Evolutionary conservation across 805 yeast genomes (phyloP).

Genomic region (Tetrapisispora taiwanensis): DNA sequence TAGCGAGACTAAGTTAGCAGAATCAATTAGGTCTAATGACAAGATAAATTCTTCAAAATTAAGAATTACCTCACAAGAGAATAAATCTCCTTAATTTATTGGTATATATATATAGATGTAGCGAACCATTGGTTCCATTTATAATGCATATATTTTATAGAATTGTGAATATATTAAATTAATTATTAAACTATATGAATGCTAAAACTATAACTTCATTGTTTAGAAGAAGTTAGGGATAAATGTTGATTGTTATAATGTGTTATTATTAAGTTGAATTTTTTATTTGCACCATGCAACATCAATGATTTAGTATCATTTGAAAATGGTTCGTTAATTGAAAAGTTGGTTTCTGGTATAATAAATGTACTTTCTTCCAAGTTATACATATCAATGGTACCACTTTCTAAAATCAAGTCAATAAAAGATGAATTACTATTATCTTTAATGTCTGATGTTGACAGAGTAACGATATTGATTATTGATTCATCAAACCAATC

Average conservation of each 20-base stretch:
- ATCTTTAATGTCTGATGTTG: constrained; percentile 5
- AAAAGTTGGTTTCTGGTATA: constrained; percentile 16
- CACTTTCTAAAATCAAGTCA: constrained; percentile 12
- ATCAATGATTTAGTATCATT: constrained; percentile 14
- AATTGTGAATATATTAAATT: not conserved
- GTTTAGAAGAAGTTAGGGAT: not conserved
- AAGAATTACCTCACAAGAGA: constrained; percentile 19
- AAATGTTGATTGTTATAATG: constrained; percentile 10
- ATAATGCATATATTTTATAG: not conserved
- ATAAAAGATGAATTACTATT: constrained; percentile 9
- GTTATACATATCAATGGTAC: constrained; percentile 8
- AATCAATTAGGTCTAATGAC: constrained; percentile 39
- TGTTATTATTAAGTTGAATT: constrained; percentile 16
- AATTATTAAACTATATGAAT: not conserved
- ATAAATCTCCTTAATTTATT: not conserved
- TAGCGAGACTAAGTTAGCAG: constrained; percentile 43
- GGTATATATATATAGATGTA: not conserved
- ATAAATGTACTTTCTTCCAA: constrained; percentile 23
- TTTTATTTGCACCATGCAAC: constrained; percentile 16
- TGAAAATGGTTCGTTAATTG: constrained; percentile 14
- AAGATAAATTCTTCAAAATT: constrained; percentile 26
- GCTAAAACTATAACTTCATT: no score
- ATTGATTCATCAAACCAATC: constrained; percentile 13
- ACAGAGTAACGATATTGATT: constrained; percentile 9
- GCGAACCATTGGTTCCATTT: no score